These are phyloP conservation scores for Erigeron canadensis DNA, from an alignment of 129 eudicot genomes.

Conservation along the genomic window DNA sequence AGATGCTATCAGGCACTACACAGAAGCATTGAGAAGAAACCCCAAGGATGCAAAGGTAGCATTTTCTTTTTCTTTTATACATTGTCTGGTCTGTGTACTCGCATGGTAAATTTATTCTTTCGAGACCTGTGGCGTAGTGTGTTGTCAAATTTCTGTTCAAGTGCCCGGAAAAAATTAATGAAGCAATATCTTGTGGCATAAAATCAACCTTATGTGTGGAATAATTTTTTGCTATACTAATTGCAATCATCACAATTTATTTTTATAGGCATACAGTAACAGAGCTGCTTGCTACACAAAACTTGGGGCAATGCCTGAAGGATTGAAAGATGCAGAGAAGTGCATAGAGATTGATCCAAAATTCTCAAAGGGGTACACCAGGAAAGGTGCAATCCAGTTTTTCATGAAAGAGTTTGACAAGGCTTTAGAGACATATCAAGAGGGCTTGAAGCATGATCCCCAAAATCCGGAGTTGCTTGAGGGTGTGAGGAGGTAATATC, in stretches of 20 bases:
- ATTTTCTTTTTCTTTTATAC: not conserved
- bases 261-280: conserved; percentile 72
- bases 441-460: conserved; percentile 84
- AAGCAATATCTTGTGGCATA: not conserved
- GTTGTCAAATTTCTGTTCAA: not conserved
- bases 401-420: conserved; percentile 97
- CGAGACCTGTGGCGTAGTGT: not conserved
- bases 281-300: conserved; percentile 96
- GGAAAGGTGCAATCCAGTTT: conserved; percentile 91
- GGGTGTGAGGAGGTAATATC: conserved; percentile 73
- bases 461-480: conserved; percentile 77
- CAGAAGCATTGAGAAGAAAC: conserved; percentile 85
- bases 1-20: conserved; percentile 83
- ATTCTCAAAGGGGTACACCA: conserved; percentile 83
- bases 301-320: conserved; percentile 95
- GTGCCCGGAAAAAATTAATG: not conserved
- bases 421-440: conserved; percentile 90
- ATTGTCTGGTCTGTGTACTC: not conserved
- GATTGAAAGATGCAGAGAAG: conserved; percentile 91
- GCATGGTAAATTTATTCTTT: not conserved
- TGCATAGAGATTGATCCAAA: conserved; percentile 96
- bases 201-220: not conserved
- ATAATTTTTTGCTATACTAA: not conserved
- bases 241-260: conserved; percentile 1
- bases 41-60: conserved; percentile 82